Evolutionary conservation across 2,329 filamentous ascomycete genomes (phyloP), one percentile per base, ranked within the genome.

Genomic region (Emmonsia crescens): DNA sequence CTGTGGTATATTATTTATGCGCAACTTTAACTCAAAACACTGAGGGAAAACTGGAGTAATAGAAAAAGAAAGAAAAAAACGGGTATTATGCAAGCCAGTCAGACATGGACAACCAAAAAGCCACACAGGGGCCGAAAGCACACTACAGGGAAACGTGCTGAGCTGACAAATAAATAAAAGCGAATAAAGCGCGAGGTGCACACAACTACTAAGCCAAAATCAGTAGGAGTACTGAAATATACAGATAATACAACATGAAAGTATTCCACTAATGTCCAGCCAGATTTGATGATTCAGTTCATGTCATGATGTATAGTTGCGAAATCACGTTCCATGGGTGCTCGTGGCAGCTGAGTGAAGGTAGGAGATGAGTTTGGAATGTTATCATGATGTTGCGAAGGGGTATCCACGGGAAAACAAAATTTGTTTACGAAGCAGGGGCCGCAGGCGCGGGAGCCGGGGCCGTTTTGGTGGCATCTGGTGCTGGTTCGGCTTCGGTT

Each of bases 381-480:
- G 48, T n/a, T 5, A 44, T 56, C 51, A 46, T 42, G 42, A 46
- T 16, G 33, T 8, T 29, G 10, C 27, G 31, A 59, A 57, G 14
- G 27, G 14, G 33, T 46, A 61, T 38, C 21, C 49, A 42, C 21
- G 24, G 12, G 24, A 16, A 16, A 57, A n/a, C 19, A 57, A 38
- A 10, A 31, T 33, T 56, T 49, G 24, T 36, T 51, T 56, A 63
- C 51, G 44, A 57, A 42, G 33, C 44, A 27, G 57, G 44, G 6
- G 57, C 29, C 24, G 61, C 42, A 51, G 61, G 59, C 42, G 38
- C 49, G 31, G 61, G 60, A 31, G 59, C 58, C 1, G 57, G 57
- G 27, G 62, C 54, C 6, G 62, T 49, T 52, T 61, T 63, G 33
- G 21, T 58, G 21, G 27, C 51, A 44, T 61, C 60, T n/a, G 59